Evolutionary conservation across 202 grass and related monocot species (phyloP).

Genomic region (Saccharum hybrid): DNA sequence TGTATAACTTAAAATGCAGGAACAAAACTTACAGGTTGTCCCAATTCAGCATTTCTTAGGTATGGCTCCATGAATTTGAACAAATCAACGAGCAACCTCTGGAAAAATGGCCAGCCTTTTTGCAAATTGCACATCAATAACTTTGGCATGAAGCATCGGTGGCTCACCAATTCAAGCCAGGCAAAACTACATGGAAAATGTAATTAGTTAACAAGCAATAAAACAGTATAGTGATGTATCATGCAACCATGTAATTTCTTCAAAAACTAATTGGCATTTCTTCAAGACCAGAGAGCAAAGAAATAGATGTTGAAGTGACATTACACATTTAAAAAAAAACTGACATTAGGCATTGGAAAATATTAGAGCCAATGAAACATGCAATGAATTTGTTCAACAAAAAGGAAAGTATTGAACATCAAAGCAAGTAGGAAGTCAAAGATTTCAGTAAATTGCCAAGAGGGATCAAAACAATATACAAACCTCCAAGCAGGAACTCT

Average conservation of each 20-base stretch:
- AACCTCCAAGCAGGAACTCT: conserved; percentile 93
- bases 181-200: conserved; percentile 68
- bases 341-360: neutral
- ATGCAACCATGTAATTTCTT: neutral
- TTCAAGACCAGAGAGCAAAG: neutral
- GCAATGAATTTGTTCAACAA: neutral
- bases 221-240: neutral
- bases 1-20: conserved; percentile 37
- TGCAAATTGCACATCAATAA: conserved; percentile 78
- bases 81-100: conserved; percentile 90
- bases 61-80: conserved; percentile 99
- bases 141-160: conserved; percentile 93
- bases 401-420: conserved; percentile 14
- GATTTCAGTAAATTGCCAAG: conserved; percentile 15
- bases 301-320: neutral
- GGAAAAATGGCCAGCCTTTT: conserved; percentile 93
- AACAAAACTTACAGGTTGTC: conserved; percentile 66
- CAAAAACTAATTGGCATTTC: conserved; percentile 6
- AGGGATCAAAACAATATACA: conserved; percentile 25
- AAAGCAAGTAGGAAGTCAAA: conserved; percentile 12
- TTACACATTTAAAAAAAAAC: neutral
- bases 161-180: conserved; percentile 96
- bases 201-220: conserved; percentile 34
- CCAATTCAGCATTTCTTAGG: conserved; percentile 87
- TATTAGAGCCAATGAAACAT: neutral